Conservation (phyloP, 495 filamentous ascomycete genomes). For the Penicillium cinerascens region DNA sequence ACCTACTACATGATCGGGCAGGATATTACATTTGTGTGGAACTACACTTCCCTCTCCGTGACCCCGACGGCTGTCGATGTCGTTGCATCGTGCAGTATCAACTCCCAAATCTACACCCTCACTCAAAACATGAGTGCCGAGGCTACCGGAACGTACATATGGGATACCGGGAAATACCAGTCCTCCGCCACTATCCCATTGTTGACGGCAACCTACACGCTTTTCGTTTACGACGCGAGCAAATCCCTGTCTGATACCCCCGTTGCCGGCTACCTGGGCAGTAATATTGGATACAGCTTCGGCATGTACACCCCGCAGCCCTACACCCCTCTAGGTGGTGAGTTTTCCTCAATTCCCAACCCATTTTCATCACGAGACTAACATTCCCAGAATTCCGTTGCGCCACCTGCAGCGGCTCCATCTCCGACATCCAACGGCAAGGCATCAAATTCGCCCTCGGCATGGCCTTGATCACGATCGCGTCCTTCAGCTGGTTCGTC, state of each 20-base stretch:
- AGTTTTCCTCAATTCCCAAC: conserved; percentile 21
- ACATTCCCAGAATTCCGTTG: conserved; percentile 50
- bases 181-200: conserved; percentile 56
- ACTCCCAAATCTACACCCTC: conserved; percentile 64
- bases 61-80: conserved; percentile 79
- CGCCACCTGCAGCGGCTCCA: conserved; percentile 69
- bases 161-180: conserved; percentile 78
- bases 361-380: conserved; percentile 3
- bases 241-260: conserved; percentile 58
- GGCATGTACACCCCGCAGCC: conserved; percentile 74
- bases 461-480: conserved; percentile 71
- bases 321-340: conserved; percentile 60
- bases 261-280: conserved; percentile 67
- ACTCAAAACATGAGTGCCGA: conserved; percentile 59
- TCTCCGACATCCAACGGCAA: conserved; percentile 59
- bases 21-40: conserved; percentile 83
- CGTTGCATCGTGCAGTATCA: conserved; percentile 69
- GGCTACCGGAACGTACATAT: conserved; percentile 57
- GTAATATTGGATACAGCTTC: conserved; percentile 63
- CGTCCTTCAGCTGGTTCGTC: conserved; percentile 89
- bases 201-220: conserved; percentile 74
- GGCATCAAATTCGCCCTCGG: conserved; percentile 68
- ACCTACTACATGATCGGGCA: conserved; percentile 89
- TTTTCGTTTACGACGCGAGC: conserved; percentile 75
- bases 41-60: conserved; percentile 83